Evolutionary conservation across 768 basidiomycete species (phyloP), one percentile per base, ranked within the genome.

Genomic region (Pulveroboletus sp.): DNA sequence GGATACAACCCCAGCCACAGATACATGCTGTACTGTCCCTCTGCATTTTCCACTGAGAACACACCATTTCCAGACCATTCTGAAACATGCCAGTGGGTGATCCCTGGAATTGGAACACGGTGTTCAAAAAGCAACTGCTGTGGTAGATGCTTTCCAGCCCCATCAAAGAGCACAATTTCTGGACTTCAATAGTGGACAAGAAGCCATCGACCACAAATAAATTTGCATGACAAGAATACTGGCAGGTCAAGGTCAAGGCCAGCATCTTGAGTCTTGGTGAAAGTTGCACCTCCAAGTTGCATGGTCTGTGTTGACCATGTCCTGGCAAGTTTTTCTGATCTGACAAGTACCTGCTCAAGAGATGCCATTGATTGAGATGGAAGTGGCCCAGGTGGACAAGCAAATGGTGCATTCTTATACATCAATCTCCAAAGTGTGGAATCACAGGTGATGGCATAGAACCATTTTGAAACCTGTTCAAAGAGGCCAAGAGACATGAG

Each of bases 191-290:
- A 34, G 14, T 16, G 41, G 2, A 4, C 5, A 16, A 51, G 4
- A 6, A 55, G 1, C 47, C 54, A 56, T 8, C 45, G 38, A 23
- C 54, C 54, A 8, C 10, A 34, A 35, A 55, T 20, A 4, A 44
- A 19, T 19, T 24, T n/a, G n/a, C n/a, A n/a, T n/a, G n/a, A n/a
- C n/a, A n/a, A n/a, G n/a, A n/a, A n/a, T n/a, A n/a, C n/a, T n/a
- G n/a, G n/a, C n/a, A n/a, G n/a, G n/a, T n/a, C n/a, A n/a, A n/a
- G n/a, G n/a, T n/a, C n/a, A n/a, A n/a, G n/a, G n/a, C n/a, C n/a
- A n/a, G n/a, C n/a, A n/a, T n/a, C n/a, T n/a, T n/a, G n/a, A n/a
- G n/a, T n/a, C n/a, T n/a, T n/a, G n/a, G n/a, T n/a, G n/a, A n/a
- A n/a, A n/a, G n/a, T n/a, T n/a, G n/a, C n/a, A n/a, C 27, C 27